These are phyloP conservation scores for Venturia carpophila DNA, from an alignment of 2,329 filamentous ascomycete genomes.

Conservation along the genomic window DNA sequence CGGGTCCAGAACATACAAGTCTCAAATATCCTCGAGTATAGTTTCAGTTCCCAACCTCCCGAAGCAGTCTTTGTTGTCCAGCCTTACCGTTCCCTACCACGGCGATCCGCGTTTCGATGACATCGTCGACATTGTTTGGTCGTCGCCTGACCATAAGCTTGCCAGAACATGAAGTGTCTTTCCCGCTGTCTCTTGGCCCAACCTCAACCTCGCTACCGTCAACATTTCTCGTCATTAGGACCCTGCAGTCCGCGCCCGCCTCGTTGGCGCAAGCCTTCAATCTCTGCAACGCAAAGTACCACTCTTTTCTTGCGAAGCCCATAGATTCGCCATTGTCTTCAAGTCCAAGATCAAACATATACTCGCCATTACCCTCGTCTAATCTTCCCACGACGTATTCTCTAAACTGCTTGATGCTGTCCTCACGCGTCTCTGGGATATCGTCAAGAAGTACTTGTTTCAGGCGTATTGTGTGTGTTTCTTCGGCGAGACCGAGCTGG, in stretches of 20 bases:
- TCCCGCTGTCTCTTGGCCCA: constrained; percentile 49
- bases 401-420: constrained; percentile 54
- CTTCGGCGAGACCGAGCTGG: constrained; percentile 64
- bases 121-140: constrained; percentile 68
- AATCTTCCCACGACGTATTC: constrained; percentile 61
- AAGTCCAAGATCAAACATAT: constrained; percentile 82
- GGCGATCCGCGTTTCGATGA: constrained; percentile 92
- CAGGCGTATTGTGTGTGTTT: constrained; percentile 57
- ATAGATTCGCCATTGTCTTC: constrained; percentile 86
- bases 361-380: constrained; percentile 79
- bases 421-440: constrained; percentile 45
- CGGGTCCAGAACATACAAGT: too few relatives aligned
- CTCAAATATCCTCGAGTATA: too few relatives aligned
- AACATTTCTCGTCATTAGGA: constrained; percentile 86
- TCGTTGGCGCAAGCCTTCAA: constrained; percentile 57
- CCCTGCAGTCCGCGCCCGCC: constrained; percentile 64
- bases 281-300: constrained; percentile 61
- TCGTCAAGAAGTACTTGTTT: constrained; percentile 66
- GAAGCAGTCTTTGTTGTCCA: too few relatives aligned
- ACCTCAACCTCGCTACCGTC: constrained; percentile 58
- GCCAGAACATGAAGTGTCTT: constrained; percentile 69
- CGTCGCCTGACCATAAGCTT: constrained; percentile 75
- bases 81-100: constrained; percentile 81
- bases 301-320: constrained; percentile 65
- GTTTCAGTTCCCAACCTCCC: too few relatives aligned